phyloP scores from a whole-genome alignment of 352 stramenopile genomes.

The Pythium inflatum region DNA sequence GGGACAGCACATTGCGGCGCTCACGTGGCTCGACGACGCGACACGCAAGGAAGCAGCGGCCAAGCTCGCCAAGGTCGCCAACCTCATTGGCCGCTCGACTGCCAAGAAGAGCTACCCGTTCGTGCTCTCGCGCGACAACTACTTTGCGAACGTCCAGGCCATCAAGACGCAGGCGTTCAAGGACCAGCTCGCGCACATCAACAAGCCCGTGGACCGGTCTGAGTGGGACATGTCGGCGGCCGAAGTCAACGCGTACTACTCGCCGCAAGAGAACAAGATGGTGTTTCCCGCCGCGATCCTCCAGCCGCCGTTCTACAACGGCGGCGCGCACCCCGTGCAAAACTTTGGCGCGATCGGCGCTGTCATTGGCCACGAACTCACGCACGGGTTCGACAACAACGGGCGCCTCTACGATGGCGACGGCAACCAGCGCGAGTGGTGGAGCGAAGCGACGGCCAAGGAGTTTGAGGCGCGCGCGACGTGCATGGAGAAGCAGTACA shows the following conservation, averaged over 20 bases:
- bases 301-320: slow-evolving; percentile 92
- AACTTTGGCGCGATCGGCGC: slow-evolving; percentile 93
- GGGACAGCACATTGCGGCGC: slow-evolving; percentile 79
- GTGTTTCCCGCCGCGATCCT: slow-evolving; percentile 95
- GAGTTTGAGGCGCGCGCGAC: slow-evolving; percentile 70
- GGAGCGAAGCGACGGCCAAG: slow-evolving; percentile 74
- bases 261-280: slow-evolving; percentile 84
- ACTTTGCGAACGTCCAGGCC: slow-evolving; percentile 63
- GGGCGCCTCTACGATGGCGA: slow-evolving; percentile 84
- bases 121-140: slow-evolving; percentile 37
- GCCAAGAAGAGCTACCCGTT: slow-evolving; percentile 51
- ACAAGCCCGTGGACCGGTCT: slow-evolving; percentile 48
- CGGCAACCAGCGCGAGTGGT: slow-evolving; percentile 93
- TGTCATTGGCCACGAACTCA: slow-evolving; percentile 95
- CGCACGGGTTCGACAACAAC: slow-evolving; percentile 94
- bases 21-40: slow-evolving; percentile 90
- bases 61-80: slow-evolving; percentile 76
- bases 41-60: slow-evolving; percentile 80
- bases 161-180: slow-evolving; percentile 44
- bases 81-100: slow-evolving; percentile 51
- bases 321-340: slow-evolving; percentile 74
- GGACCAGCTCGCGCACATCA: slow-evolving; percentile 40
- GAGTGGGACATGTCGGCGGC: slow-evolving; percentile 90
- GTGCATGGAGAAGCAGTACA: slow-evolving; percentile 73
- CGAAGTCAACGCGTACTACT: slow-evolving; percentile 90